Base-by-base conservation (phyloP, 2,329 filamentous ascomycete species). In the Sordariomycetes sp. region DNA sequence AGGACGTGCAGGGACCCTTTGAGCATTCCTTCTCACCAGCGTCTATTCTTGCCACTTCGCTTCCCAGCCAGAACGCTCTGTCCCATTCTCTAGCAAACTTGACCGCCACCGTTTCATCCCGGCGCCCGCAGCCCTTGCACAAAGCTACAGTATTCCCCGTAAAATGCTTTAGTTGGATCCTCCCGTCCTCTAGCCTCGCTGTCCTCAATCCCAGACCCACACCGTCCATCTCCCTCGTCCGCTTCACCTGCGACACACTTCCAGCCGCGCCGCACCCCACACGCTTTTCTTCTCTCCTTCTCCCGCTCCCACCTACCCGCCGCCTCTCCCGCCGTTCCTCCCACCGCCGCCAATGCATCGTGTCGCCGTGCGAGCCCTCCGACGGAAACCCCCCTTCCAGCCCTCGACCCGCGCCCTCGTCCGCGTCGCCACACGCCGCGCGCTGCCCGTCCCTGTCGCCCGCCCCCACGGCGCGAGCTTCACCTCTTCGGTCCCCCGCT, bases 321-420 rank as follows among this genome's bases (percentile, higher is more conserved):
- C 65, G 66, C 70, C 25, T 63, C 61, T 18, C 58, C 76, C 62
- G 66, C 72, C 65, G 66, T 70, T 22, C 62, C 61, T 18, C 58
- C 28, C 28, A 32, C 28, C 61, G 18, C 40, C 43, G 11, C 46
- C 53, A 53, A 55, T 53, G 53, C n/a, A 55, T 54, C 46, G 54
- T 32, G 34, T 54, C 52, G 57, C 52, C 24, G 50, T 46, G 20
- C 34, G 57, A 52, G 35, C 51, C 37, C 32, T 58, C 43, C 50
- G 57, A 58, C 55, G 55, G 46, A 57, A 51, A 20, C 55, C 55
- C 18, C 35, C 48, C 20, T 20, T 54, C 24, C 51, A 46, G 25
- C 35, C 57, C 51, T 40, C 51, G 12, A 34, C 40, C 43, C 51
- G 37, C 22, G 20, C 52, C 24, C 51, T 58, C 52, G 34, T n/a